Conservation (phyloP, 2,329 filamentous ascomycete species). For the Mycosphaerella arachidis region DNA sequence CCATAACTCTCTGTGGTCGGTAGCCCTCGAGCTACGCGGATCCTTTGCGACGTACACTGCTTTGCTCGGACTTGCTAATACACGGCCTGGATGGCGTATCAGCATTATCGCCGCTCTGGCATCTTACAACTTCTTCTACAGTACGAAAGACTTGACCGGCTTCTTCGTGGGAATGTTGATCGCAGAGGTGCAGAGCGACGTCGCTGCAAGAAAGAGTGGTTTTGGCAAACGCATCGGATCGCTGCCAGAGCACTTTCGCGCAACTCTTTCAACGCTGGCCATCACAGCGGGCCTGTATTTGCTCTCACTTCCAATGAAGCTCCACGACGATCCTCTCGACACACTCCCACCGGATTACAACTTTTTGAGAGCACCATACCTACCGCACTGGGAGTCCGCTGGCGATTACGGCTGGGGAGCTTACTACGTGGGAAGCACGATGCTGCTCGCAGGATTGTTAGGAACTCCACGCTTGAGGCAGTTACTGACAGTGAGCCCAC, state of each 20-base stretch:
- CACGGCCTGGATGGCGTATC: not conserved
- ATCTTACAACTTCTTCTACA: not conserved
- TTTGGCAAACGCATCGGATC: not conserved
- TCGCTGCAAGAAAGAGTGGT: not conserved
- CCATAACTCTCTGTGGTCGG: constrained; percentile 1
- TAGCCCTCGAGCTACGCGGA: constrained; percentile 2
- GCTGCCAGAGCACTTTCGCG: not conserved
- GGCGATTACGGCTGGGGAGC: not conserved
- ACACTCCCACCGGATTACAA: constrained; percentile 1
- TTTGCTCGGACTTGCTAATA: not conserved
- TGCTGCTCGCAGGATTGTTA: not conserved
- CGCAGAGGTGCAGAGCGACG: constrained; percentile 2
- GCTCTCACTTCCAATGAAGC: not conserved
- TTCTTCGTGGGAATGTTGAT: constrained; percentile 1
- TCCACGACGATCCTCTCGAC: not conserved
- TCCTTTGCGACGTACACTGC: constrained; percentile 1
- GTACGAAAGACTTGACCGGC: not conserved
- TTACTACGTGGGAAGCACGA: not conserved
- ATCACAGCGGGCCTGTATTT: not conserved
- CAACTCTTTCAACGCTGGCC: not conserved
- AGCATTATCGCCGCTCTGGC: not conserved
- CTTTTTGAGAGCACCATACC: not conserved
- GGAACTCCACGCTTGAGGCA: not conserved
- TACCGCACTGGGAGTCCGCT: not conserved
- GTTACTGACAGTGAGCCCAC: not conserved